Conservation (phyloP, 306 rosid genomes). For the Acacia melanoxylon region DNA sequence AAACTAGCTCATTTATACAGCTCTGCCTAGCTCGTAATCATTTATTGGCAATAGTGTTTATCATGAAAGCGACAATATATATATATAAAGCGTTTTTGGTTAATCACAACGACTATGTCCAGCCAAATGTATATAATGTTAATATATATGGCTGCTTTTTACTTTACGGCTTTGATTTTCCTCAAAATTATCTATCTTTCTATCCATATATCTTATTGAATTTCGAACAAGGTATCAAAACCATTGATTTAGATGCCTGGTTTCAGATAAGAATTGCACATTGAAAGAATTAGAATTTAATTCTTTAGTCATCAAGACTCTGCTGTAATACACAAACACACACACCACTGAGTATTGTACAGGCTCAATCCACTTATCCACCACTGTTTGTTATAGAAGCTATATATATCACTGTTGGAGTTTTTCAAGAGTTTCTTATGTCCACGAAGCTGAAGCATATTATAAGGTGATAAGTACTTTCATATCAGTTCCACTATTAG, state of each 20-base stretch:
- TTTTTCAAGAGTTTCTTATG: not conserved
- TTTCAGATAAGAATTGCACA: not conserved
- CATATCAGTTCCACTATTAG: not conserved
- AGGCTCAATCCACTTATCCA: not conserved
- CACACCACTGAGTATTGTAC: not conserved
- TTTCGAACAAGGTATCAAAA: not conserved
- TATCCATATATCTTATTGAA: not conserved
- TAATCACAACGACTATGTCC: not conserved
- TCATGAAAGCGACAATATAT: not conserved
- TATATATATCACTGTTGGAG: not conserved
- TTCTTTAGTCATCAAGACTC: not conserved
- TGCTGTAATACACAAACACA: not conserved
- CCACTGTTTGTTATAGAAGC: not conserved
- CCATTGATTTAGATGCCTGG: conserved; percentile 12
- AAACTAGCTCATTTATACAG: not conserved
- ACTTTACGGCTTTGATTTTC: not conserved
- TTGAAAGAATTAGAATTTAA: not conserved
- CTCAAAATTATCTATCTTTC: not conserved
- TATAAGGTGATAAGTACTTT: not conserved
- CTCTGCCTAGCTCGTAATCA: not conserved
- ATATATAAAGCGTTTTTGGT: not conserved
- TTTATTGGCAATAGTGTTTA: not conserved
- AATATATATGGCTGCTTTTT: not conserved
- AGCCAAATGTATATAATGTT: not conserved
- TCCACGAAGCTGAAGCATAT: not conserved